phyloP scores from a whole-genome alignment of 352 stramenopile genomes.

The Globisporangium cystogenes region DNA sequence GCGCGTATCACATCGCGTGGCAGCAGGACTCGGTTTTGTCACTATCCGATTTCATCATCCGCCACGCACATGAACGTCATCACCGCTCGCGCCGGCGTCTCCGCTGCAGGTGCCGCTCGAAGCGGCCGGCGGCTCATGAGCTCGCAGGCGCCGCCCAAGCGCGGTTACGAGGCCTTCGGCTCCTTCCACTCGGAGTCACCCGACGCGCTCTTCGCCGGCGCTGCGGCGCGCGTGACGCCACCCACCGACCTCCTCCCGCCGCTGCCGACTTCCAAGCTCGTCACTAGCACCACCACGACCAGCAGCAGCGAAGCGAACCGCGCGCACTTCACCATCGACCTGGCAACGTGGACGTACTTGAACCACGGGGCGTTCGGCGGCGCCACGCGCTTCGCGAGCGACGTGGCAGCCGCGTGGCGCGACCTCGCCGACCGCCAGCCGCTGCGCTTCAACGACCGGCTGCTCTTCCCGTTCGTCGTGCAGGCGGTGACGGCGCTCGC shows the following conservation, averaged over 20 bases:
- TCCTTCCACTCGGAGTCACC: slow-evolving; percentile 74
- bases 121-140: not conserved
- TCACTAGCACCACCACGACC: not conserved
- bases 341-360: slow-evolving; percentile 85
- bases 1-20: no score
- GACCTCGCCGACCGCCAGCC: slow-evolving; percentile 83
- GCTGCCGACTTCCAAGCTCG: slow-evolving; percentile 5
- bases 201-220: slow-evolving; percentile 38
- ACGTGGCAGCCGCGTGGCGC: slow-evolving; percentile 75
- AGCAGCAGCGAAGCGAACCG: slow-evolving; percentile 14
- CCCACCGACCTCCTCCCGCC: slow-evolving; percentile 16
- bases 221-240: slow-evolving; percentile 6
- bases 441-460: slow-evolving; percentile 89
- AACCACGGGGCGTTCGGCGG: slow-evolving; percentile 94
- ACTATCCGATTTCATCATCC: no score
- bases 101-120: not conserved
- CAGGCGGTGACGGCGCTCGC: slow-evolving; percentile 74
- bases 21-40: no score
- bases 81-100: not conserved
- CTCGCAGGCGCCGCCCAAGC: not conserved
- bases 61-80: not conserved
- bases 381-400: slow-evolving; percentile 53
- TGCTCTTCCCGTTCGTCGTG: slow-evolving; percentile 89
- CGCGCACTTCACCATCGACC: slow-evolving; percentile 47
- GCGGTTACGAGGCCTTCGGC: slow-evolving; percentile 63